Percentiles rank a stretch among this genome's conserved stretches.
Conservation (phyloP, 2,329 filamentous ascomycete genomes). For the Rachicladosporium sp. region DNA sequence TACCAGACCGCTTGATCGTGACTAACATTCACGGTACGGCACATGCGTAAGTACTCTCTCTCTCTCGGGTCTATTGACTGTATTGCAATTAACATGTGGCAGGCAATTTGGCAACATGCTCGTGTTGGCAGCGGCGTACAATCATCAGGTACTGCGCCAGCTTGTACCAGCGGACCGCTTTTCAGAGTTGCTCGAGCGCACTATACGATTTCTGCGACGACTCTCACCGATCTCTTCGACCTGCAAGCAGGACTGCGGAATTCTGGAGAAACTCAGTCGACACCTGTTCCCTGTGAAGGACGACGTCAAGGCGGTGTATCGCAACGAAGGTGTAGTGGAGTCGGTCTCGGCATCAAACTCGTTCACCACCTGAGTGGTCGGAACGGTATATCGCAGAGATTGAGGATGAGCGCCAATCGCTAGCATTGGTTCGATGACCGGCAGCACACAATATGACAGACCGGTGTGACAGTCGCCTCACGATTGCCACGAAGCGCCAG, state of each 20-base stretch:
- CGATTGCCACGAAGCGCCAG: no score
- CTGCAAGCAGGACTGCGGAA: slow-evolving; percentile 59
- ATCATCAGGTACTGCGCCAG: slow-evolving; percentile 27
- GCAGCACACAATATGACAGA: no score
- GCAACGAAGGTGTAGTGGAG: slow-evolving; percentile 3
- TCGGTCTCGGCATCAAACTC: slow-evolving; percentile 5
- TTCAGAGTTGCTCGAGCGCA: slow-evolving; percentile 52
- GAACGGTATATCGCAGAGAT: no score
- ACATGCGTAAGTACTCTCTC: slow-evolving; percentile 63
- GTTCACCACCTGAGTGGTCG: slow-evolving; percentile 1
- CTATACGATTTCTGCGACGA: slow-evolving; percentile 62
- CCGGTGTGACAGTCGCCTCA: no score
- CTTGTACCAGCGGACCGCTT: slow-evolving; percentile 48
- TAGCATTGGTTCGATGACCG: no score
- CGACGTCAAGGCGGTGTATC: slow-evolving; percentile 13
- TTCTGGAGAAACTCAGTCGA: slow-evolving; percentile 46
- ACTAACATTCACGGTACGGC: slow-evolving; percentile 96
- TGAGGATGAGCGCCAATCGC: no score
- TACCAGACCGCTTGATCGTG: slow-evolving; percentile 59
- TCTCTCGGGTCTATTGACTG: background rate
- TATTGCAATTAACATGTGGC: slow-evolving; percentile 14
- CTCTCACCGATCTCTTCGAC: slow-evolving; percentile 64
- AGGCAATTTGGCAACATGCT: slow-evolving; percentile 96
- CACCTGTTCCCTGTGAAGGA: slow-evolving; percentile 18
- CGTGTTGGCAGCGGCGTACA: slow-evolving; percentile 72